Evolutionary conservation across 2,329 filamentous ascomycete genomes (phyloP), one percentile per base, ranked within the genome.

Genomic region (Penicillium hesseltinei): DNA sequence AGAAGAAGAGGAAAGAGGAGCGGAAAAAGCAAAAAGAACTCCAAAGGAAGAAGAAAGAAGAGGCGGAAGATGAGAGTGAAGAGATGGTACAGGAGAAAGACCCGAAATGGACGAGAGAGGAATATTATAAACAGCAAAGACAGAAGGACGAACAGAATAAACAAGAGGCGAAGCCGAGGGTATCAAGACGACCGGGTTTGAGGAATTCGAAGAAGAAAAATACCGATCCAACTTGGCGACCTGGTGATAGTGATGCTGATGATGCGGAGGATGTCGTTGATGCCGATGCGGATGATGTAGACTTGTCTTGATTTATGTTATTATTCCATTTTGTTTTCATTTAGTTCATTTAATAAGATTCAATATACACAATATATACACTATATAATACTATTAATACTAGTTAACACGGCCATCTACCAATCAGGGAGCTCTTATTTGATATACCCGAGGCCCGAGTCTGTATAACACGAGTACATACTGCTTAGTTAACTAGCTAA

Each of bases 341-440:
- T 15, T 29, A 29, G 9, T 31, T 31, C 29, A 31, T 31, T 31
- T 40, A 36, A 36, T 36, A 40, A n/a, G 5, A 51, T 5, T 25
- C 39, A 4, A 13, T 15, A 33, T 33, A 15, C 13, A 33, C 13
- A 5, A 21, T 31, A 15, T 15, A 33, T 33, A 15, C 13, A 33
- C 13, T 13, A n/a, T 31, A 15, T 15, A 33, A 54, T 53, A 33
- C 17, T 19, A 23, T 5, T 29, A 27, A 58, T 62, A 62, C 60
- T 48, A 54, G 54, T 53, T 9, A 11, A 42, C n/a, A 23, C 11
- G 17, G 8, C 3, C 2, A 7, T 60, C 25, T 44, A 33, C 61
- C 57, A 63, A 60, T 60, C 50, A 62, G 36, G 11, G 10, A 17
- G 4, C 33, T 35, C 46, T 33, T 44, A 63, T 65, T 63, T 58